These are phyloP conservation scores for Melampsora medusae DNA, from an alignment of 1,284 basidiomycete genomes.

Conservation along the genomic window DNA sequence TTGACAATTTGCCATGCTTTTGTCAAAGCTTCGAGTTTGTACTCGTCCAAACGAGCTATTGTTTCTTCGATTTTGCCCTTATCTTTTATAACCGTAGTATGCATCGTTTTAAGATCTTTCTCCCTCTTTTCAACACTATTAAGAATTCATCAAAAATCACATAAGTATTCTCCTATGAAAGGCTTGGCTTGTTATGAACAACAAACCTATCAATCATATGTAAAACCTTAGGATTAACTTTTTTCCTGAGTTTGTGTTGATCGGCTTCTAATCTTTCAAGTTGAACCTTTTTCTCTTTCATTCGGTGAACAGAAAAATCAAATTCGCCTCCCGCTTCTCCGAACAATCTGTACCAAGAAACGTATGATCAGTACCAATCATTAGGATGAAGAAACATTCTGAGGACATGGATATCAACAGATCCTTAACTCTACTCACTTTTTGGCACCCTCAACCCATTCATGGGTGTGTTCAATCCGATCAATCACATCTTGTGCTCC, in stretches of 20 bases:
- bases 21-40: conserved; percentile 87
- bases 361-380: not conserved
- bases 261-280: conserved; percentile 74
- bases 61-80: conserved; percentile 95
- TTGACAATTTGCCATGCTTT: conserved; percentile 97
- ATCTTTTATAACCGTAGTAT: conserved; percentile 84
- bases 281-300: conserved; percentile 65
- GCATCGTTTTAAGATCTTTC: conserved; percentile 77
- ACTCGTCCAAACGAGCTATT: conserved; percentile 85
- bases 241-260: conserved; percentile 86
- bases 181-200: not conserved
- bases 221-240: conserved; percentile 91
- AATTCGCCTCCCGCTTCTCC: conserved; percentile 77
- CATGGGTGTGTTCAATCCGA: conserved; percentile 72
- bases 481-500: conserved; percentile 51
- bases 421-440: conserved; percentile 61
- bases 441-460: conserved; percentile 85
- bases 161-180: not conserved
- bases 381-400: not conserved
- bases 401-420: not conserved
- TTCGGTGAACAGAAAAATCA: conserved; percentile 75
- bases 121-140: conserved; percentile 92
- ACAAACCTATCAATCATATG: conserved; percentile 87
- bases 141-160: not conserved
- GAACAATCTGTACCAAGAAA: conserved; percentile 62